A percentile compares a stretch with the other conserved stretches of the same genome.
Conservation (phyloP, 1,139 yeast genomes). For the Debaryomyces coudertii region DNA sequence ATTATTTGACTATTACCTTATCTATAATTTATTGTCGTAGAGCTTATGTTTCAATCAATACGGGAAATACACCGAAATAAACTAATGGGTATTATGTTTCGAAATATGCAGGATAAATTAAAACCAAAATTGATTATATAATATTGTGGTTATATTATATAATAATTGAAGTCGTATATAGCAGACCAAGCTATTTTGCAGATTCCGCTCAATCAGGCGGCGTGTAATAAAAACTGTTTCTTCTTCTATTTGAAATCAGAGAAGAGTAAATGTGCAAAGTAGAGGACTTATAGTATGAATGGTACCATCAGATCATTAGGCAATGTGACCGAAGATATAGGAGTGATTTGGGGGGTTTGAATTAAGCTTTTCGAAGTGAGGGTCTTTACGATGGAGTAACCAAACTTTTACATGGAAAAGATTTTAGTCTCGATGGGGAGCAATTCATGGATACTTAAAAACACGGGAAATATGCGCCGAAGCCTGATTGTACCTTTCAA, state of each 20-base stretch:
- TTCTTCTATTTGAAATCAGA: neutral
- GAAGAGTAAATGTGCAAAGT: neutral
- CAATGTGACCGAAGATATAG: neutral
- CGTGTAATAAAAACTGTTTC: conserved; percentile 8
- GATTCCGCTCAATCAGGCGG: conserved; percentile 6
- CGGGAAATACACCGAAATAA: neutral
- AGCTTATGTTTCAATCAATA: neutral
- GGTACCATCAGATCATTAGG: no score
- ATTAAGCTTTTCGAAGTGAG: neutral
- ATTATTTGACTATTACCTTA: conserved; percentile 6
- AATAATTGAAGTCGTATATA: neutral
- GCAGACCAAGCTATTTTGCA: neutral
- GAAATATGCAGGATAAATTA: neutral
- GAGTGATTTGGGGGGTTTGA: neutral
- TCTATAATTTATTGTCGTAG: neutral
- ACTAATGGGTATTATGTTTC: neutral
- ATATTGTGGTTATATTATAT: neutral
- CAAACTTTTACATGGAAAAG: no score
- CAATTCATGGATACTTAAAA: no score
- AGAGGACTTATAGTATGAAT: neutral
- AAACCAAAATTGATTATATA: neutral
- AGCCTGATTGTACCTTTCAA: no score
- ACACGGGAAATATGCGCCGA: no score
- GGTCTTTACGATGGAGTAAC: no score
- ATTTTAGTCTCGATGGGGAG: no score